phyloP scores from a whole-genome alignment of 768 basidiomycete genomes.

The Leucosporidium scottii region DNA sequence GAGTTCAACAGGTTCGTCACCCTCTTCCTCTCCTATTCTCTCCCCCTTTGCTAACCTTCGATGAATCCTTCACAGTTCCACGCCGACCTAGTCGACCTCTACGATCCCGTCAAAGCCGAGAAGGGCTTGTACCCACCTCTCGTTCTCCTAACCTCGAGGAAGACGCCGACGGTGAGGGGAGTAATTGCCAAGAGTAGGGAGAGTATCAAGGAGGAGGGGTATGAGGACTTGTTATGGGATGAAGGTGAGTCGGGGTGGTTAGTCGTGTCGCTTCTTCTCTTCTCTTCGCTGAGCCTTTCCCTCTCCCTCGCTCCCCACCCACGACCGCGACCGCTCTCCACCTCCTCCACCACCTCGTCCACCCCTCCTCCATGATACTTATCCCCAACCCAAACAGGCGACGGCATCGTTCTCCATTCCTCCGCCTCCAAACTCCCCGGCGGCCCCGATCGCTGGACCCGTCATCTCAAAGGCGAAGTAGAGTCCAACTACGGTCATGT shows the following conservation, averaged over 20 bases:
- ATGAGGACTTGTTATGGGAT: conserved; percentile 8
- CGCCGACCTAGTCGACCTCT: conserved; percentile 12
- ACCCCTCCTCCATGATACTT: too few species aligned
- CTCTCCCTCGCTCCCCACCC: too few species aligned
- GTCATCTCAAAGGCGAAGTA: neutral
- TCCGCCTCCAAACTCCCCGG: neutral
- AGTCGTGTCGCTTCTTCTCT: too few species aligned
- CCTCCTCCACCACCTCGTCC: too few species aligned
- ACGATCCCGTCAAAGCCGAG: conserved; percentile 20
- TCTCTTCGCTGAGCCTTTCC: too few species aligned
- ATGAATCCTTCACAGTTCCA: conserved; percentile 13
- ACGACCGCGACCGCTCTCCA: too few species aligned
- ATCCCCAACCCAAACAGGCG: neutral
- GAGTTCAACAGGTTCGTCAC: conserved; percentile 8
- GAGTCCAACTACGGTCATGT: conserved; percentile 4
- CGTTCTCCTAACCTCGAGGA: conserved; percentile 15
- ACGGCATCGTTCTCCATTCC: neutral
- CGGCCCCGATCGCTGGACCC: neutral
- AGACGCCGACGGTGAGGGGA: conserved; percentile 32
- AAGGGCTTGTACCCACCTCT: conserved; percentile 28
- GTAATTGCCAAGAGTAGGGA: conserved; percentile 11
- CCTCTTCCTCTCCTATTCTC: neutral
- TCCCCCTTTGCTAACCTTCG: too few species aligned
- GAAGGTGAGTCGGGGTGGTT: too few species aligned
- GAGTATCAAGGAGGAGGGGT: conserved; percentile 16